Base-by-base conservation (phyloP, 139 green algal species). In the Micractinium conductrix region DNA sequence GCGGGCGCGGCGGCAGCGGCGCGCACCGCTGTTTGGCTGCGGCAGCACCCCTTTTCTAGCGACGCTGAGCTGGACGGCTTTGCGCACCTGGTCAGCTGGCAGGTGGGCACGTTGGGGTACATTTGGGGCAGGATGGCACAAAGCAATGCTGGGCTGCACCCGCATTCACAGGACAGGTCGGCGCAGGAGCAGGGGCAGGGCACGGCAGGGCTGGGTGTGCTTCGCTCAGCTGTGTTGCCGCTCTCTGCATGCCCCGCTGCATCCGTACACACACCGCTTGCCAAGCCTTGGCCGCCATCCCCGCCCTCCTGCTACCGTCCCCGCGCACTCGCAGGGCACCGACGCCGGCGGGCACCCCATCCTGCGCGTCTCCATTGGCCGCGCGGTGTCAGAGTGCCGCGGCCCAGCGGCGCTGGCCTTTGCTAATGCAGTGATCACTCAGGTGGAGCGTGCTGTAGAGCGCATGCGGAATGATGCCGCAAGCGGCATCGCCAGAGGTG, bases 1-100 rank as follows among this genome's bases (percentile, higher is more conserved):
- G 62, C 71, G 74, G 86, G 68, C 14, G 80, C 74, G 0, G 53
- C 67, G 16, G 80, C 72, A 1, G 76, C 78, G 0, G 80, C 74
- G 4, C 30, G 72, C 42, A 86, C 86, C 38, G 63, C 42, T 4
- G 19, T 14, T 2, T 89, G 86, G 86, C 71, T 87, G 63, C 1
- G 21, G 37, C 19, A 63, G 38, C 60, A 86, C 84, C 65, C 60
- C 37, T 89, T 89, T 53, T 44, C 72, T 0, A 33, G 12, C 2
- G 63, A 71, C 19, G 48, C 72, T 0, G 72, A 87, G 74, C 48
- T 89, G 40, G 21, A 21, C 10, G 40, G 60, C 6, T 87, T 73
- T 37, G 33, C 24, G 14, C 70, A 89, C 84, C 50, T 89, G 9
- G 43, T 89, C n/a, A 72, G 74, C 38, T 89, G 80, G 86, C 21